Conservation (phyloP, 495 filamentous ascomycete species). For the Penicillium pancosmium region DNA sequence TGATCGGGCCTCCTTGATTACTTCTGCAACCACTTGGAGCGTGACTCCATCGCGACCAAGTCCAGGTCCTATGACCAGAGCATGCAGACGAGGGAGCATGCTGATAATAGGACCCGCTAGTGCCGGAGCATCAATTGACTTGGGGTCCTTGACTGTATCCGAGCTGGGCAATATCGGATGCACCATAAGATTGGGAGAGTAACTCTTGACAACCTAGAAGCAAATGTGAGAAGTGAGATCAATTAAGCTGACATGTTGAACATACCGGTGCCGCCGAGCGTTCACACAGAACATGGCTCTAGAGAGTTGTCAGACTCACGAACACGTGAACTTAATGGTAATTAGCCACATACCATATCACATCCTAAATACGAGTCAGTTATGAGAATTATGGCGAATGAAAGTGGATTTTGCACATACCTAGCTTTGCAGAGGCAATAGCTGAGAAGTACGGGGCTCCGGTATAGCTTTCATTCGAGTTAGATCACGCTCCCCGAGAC, state of each 20-base stretch:
- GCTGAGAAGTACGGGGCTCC: conserved; percentile 98
- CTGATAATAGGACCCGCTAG: conserved; percentile 73
- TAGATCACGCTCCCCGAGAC: conserved; percentile 13
- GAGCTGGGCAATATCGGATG: conserved; percentile 89
- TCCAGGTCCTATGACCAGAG: conserved; percentile 92
- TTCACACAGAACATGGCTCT: conserved; percentile 98
- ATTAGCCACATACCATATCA: conserved; percentile 64
- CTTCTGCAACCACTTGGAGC: conserved; percentile 78
- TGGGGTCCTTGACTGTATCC: conserved; percentile 45
- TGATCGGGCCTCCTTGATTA: conserved; percentile 79
- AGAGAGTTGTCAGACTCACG: conserved; percentile 16
- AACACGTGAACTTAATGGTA: not conserved
- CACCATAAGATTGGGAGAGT: conserved; percentile 98
- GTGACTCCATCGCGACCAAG: conserved; percentile 88
- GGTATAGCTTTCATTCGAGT: conserved; percentile 66
- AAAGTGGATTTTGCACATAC: conserved; percentile 30
- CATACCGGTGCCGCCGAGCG: conserved; percentile 70
- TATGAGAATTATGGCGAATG: not conserved
- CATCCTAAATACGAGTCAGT: conserved; percentile 52
- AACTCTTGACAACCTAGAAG: conserved; percentile 82
- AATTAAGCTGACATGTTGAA: not conserved
- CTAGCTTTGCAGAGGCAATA: conserved; percentile 87
- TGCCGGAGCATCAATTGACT: conserved; percentile 51
- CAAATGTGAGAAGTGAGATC: not conserved
- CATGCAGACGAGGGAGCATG: conserved; percentile 84